A percentile compares a stretch with the other conserved stretches of the same genome.
phyloP scores from a whole-genome alignment of 2,329 filamentous ascomycete genomes.

The Tolypocladium capitatum region DNA sequence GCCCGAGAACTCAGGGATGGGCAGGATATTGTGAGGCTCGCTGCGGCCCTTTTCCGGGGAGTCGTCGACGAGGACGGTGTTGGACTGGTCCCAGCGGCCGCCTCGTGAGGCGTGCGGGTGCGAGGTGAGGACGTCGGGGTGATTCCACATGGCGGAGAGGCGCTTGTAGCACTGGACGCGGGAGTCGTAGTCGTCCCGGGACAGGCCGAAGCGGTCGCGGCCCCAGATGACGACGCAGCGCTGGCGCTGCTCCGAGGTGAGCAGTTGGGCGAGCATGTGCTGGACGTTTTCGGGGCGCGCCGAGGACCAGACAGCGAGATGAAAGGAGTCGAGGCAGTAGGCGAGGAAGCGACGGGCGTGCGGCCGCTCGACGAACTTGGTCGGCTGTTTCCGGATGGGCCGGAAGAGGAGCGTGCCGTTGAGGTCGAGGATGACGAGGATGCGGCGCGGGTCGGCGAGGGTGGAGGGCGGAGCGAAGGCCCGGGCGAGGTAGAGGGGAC shows the following conservation, averaged over 20 bases:
- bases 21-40: constrained; percentile 73
- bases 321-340: constrained; percentile 62
- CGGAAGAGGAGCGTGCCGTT: constrained; percentile 83
- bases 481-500: constrained; percentile 44
- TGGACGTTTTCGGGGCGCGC: constrained; percentile 61
- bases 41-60: constrained; percentile 63
- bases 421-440: constrained; percentile 80
- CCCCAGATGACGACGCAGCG: constrained; percentile 62
- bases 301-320: constrained; percentile 84
- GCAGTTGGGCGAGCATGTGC: constrained; percentile 51
- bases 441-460: constrained; percentile 37
- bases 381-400: constrained; percentile 33
- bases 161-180: constrained; percentile 87
- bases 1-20: constrained; percentile 64
- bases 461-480: constrained; percentile 29
- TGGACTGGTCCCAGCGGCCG: constrained; percentile 59
- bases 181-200: constrained; percentile 44
- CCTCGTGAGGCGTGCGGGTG: constrained; percentile 29
- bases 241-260: constrained; percentile 38
- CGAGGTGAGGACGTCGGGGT: constrained; percentile 26
- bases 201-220: constrained; percentile 62
- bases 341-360: constrained; percentile 55
- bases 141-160: constrained; percentile 57
- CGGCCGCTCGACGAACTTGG: constrained; percentile 52
- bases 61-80: constrained; percentile 87